Evolutionary conservation across 1,284 basidiomycete species (phyloP), one percentile per base, ranked within the genome.

Genomic region (Cryptococcus sp.): DNA sequence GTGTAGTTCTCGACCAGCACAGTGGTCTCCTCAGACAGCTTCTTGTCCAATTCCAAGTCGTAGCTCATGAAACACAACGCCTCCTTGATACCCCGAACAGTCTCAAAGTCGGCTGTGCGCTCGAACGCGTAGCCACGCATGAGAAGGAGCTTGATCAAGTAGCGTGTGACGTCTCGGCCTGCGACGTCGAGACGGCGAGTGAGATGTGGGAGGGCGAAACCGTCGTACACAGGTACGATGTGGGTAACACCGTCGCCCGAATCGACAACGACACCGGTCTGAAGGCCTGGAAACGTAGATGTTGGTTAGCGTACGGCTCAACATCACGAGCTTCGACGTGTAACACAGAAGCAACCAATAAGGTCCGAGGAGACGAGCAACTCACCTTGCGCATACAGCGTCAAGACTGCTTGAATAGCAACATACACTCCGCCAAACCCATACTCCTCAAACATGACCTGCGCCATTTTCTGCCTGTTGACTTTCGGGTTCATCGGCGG

Each of bases 81-180:
- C 84, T 99, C 95, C 81, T 99, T 99, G 82, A 99, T 98, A 79
- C 95, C 91, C 31, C 94, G 83, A 19, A 99, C 94, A 4, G 96
- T 99, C 82, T 99, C 96, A 73, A 99, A 99, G 81, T 99, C 96
- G 50, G 95, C 96, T 5, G 96, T 99, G 50, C 96, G 87, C 80
- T 99, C 99, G 84, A 99, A 99, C 0, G 96, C 96, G 78, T 99
- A 99, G 19, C 96, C 96, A 31, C 95, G 88, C 91, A 98, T 94
- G 67, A 98, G 86, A 8, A 99, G 84, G 13, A 99, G 85, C 82
- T 99, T 99, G 86, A 99, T 99, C 74, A 99, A 83, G 80, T 99
- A 99, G 66, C 93, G 87, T 44, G 96, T 99, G 53, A 99, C 94
- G 78, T 99, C 96, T 66, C 95, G 88, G 35, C 96, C 96, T 48